Evolutionary conservation across 2,329 filamentous ascomycete genomes (phyloP).

Genomic region (Raffaelea deltoideospora): DNA sequence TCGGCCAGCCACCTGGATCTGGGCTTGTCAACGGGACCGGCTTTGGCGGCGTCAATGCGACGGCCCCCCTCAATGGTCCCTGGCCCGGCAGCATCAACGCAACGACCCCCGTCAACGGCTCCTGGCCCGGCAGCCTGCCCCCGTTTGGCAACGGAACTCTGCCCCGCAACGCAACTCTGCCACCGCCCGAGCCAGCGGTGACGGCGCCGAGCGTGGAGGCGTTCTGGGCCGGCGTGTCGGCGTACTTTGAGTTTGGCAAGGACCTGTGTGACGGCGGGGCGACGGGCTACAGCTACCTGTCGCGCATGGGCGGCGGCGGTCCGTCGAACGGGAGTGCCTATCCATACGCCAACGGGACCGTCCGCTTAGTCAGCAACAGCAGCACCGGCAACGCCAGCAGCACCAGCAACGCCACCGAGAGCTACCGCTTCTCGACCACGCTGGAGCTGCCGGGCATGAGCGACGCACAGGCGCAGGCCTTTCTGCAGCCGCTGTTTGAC

Average conservation of each 20-base stretch:
- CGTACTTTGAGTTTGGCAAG: constrained; percentile 18
- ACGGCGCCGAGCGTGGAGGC: constrained; percentile 3
- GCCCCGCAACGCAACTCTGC: background rate
- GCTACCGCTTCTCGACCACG: constrained; percentile 17
- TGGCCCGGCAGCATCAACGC: background rate
- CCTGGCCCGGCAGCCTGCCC: background rate
- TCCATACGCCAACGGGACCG: no score
- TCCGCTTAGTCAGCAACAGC: no score
- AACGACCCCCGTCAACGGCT: background rate
- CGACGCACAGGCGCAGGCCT: constrained; percentile 9
- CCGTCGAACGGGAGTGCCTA: no score
- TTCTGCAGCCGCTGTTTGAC: constrained; percentile 19
- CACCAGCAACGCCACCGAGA: no score
- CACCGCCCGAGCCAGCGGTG: background rate
- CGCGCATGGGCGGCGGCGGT: constrained; percentile 9
- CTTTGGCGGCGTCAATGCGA: background rate
- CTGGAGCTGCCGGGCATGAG: constrained; percentile 19
- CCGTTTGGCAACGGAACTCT: background rate
- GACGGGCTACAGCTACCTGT: constrained; percentile 20
- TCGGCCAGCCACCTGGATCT: background rate
- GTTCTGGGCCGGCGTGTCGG: constrained; percentile 18
- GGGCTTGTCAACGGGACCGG: no score
- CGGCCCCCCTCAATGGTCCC: background rate
- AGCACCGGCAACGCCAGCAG: no score
- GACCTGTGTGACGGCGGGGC: constrained; percentile 19